Conservation (phyloP, 345 rosid genomes). For the Garcia nutans region DNA sequence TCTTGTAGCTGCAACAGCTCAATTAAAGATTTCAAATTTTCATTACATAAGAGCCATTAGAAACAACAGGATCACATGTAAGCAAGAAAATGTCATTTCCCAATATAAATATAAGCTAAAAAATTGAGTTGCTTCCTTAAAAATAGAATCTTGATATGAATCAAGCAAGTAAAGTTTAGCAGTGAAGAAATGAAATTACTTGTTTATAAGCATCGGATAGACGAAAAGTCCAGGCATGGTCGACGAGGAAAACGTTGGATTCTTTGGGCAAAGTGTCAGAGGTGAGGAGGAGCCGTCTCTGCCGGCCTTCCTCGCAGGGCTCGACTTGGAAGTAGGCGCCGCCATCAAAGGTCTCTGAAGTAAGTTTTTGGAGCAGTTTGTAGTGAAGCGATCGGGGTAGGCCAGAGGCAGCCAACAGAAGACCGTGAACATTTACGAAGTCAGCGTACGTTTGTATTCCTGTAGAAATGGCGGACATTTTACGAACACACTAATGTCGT, state of each 20-base stretch:
- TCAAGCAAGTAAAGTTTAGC: neutral
- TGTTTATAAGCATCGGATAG: constrained; percentile 75
- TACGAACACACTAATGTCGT: neutral
- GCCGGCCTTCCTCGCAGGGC: constrained; percentile 60
- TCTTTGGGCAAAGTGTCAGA: constrained; percentile 53
- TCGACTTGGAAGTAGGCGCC: constrained; percentile 76
- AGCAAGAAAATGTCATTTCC: neutral
- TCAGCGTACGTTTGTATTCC: constrained; percentile 53
- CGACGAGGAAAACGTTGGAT: constrained; percentile 77
- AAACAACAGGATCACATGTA: neutral
- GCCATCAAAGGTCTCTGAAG: constrained; percentile 73
- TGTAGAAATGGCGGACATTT: constrained; percentile 10
- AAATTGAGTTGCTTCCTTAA: neutral
- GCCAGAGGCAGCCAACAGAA: constrained; percentile 81
- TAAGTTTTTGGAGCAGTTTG: constrained; percentile 65
- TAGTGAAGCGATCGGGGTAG: constrained; percentile 68
- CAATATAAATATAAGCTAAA: neutral
- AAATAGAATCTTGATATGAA: neutral
- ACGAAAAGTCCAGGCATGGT: constrained; percentile 97
- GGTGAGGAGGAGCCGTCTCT: constrained; percentile 64
- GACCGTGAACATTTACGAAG: constrained; percentile 70
- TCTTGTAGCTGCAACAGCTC: constrained; percentile 64
- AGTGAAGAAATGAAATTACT: constrained; percentile 30
- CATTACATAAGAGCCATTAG: neutral
- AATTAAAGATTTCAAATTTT: neutral